phyloP scores from a whole-genome alignment of 768 basidiomycete species.

The Suillus fuscotomentosus region DNA sequence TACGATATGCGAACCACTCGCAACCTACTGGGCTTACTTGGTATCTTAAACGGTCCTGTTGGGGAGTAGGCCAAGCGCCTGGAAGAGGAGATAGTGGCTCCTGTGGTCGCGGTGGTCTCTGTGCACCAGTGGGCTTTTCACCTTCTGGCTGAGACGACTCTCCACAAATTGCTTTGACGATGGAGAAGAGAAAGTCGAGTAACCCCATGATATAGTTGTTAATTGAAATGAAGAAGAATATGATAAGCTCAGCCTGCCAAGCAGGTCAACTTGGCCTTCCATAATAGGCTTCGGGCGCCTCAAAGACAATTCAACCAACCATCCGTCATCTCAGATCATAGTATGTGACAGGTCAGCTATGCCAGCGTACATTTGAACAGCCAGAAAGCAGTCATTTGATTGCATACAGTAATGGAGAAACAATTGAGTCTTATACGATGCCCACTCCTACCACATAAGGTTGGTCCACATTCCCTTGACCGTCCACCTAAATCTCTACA shows the following conservation, averaged over 20 bases:
- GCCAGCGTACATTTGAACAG: background rate
- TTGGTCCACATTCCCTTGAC: constrained; percentile 28
- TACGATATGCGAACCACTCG: background rate
- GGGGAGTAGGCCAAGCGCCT: constrained; percentile 7
- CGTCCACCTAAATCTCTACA: constrained; percentile 61
- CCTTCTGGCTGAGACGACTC: constrained; percentile 14
- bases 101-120: background rate
- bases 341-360: background rate
- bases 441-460: background rate
- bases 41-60: constrained; percentile 13
- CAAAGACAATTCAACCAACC: background rate
- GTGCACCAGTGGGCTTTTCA: background rate
- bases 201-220: constrained; percentile 17
- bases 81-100: constrained; percentile 10
- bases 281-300: background rate
- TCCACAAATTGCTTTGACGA: constrained; percentile 25
- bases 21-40: constrained; percentile 13
- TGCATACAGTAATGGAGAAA: background rate
- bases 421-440: background rate
- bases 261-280: background rate
- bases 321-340: background rate
- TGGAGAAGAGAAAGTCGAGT: constrained; percentile 24
- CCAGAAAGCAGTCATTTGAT: background rate
- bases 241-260: background rate
- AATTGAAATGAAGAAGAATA: background rate